phyloP scores from a whole-genome alignment of 164 flowering plant genomes.

The Dillenia suffruticosa region DNA sequence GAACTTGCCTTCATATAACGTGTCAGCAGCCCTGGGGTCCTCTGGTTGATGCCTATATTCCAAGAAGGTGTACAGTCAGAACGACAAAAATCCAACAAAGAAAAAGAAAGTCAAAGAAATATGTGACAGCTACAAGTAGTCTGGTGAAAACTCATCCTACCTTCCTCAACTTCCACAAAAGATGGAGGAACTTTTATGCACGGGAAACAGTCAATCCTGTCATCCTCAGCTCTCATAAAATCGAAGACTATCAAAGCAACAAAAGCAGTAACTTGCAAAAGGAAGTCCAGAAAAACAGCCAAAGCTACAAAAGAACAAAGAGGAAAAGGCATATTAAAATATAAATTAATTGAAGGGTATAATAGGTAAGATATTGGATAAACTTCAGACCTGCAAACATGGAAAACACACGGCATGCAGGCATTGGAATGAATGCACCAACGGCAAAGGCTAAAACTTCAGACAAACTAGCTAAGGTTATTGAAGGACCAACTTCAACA shows the following conservation, averaged over 20 bases:
- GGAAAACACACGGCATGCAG: slow-evolving; percentile 96
- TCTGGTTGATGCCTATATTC: slow-evolving; percentile 47
- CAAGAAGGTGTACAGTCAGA: slow-evolving; percentile 12
- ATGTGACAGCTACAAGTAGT: not conserved
- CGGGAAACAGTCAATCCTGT: slow-evolving; percentile 90
- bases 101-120: slow-evolving; percentile 2
- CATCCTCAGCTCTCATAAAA: slow-evolving; percentile 72
- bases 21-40: slow-evolving; percentile 67
- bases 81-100: not conserved
- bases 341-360: no score
- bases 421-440: slow-evolving; percentile 97
- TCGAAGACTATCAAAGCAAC: slow-evolving; percentile 94
- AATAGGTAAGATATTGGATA: no score
- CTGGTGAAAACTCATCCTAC: slow-evolving; percentile 18
- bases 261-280: slow-evolving; percentile 96
- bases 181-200: slow-evolving; percentile 59
- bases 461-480: slow-evolving; percentile 87
- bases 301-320: slow-evolving; percentile 53
- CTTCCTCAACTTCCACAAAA: slow-evolving; percentile 40
- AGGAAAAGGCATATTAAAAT: slow-evolving; percentile 1
- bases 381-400: slow-evolving; percentile 88
- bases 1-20: slow-evolving; percentile 84
- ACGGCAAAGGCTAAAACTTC: slow-evolving; percentile 98
- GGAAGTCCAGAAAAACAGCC: slow-evolving; percentile 95
- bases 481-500: slow-evolving; percentile 97